phyloP scores from a whole-genome alignment of 306 rosid species.

The Dryas alaskensis region DNA sequence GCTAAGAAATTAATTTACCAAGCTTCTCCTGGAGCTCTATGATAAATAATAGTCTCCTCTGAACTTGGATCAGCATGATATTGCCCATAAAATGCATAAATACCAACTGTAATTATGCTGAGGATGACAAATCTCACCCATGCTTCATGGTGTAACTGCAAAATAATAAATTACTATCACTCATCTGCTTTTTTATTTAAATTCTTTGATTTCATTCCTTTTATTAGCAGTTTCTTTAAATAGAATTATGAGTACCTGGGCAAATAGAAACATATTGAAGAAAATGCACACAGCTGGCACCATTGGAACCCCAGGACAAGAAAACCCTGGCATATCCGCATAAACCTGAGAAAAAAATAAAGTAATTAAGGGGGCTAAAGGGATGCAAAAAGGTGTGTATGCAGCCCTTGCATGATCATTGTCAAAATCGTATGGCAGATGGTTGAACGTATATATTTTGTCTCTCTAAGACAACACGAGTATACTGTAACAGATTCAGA shows the following conservation, averaged over 20 bases:
- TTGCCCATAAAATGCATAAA: constrained; percentile 90
- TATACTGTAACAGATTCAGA: background rate
- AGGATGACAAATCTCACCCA: constrained; percentile 88
- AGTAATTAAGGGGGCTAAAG: constrained; percentile 8
- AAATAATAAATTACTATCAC: constrained; percentile 23
- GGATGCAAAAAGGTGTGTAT: background rate
- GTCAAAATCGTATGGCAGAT: background rate
- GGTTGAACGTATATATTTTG: background rate
- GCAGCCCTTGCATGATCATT: background rate
- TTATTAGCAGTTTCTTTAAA: constrained; percentile 4
- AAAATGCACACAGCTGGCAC: constrained; percentile 79
- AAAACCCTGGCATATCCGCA: constrained; percentile 71
- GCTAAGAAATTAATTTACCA: constrained; percentile 25
- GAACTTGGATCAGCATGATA: constrained; percentile 77
- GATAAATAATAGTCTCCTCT: constrained; percentile 47
- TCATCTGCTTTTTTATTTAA: constrained; percentile 8
- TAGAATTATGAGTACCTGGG: constrained; percentile 54
- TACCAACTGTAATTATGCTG: constrained; percentile 46
- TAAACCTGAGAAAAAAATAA: constrained; percentile 49
- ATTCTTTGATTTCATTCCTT: constrained; percentile 12
- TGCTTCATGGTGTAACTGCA: constrained; percentile 86
- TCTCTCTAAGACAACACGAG: background rate
- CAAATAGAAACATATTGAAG: constrained; percentile 89
- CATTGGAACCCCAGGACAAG: constrained; percentile 87
- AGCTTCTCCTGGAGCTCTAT: constrained; percentile 39